Evolutionary conservation across 495 filamentous ascomycete genomes (phyloP), one percentile per base, ranked within the genome.

Genomic region (Bombardia bombarda): DNA sequence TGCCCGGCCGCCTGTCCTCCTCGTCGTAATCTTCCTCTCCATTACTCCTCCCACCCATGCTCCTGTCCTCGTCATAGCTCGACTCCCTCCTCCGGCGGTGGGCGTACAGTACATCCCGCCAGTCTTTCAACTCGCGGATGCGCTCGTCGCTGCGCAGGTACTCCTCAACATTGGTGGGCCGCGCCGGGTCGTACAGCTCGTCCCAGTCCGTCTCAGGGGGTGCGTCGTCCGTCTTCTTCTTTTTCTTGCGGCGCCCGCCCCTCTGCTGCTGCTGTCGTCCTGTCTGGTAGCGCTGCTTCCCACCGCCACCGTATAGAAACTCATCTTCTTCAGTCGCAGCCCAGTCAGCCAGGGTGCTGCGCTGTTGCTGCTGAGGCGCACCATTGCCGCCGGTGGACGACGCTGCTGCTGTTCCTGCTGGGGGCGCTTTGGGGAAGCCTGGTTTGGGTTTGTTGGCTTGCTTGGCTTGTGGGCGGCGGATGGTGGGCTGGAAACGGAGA

Each of bases 401-500:
- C 31, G 49, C 34, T 33, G 43, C n/a, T 24, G 46, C 13, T n/a
- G 41, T 12, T 16, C 46, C 21, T 36, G 57, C 22, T 20, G 52
- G 32, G 35, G 52, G 28, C 12, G 52, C 30, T 31, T 67, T 69
- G 6, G 65, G 60, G 32, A 69, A 65, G 32, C 79, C 81, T 1
- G 80, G 55, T 55, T 90, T 95, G 3, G 78, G 60, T 53, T 87
- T 43, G 47, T 84, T 88, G 32, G 59, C 39, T 56, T 82, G 79
- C 24, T 77, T 69, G 40, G 75, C 58, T 45, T 93, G 86, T 17
- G 90, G 90, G 6, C 70, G 69, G 21, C 67, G 65, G 42, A 74
- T 74, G n/a, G n/a, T n/a, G 31, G 90, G 90, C 59, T 95, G 90
- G 67, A 95, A 95, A 56, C 84, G 83, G 47, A 96, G 72, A 54